Evolutionary conservation across 495 filamentous ascomycete genomes (phyloP), one percentile per base, ranked within the genome.

Genomic region (Talaromyces borbonicus): DNA sequence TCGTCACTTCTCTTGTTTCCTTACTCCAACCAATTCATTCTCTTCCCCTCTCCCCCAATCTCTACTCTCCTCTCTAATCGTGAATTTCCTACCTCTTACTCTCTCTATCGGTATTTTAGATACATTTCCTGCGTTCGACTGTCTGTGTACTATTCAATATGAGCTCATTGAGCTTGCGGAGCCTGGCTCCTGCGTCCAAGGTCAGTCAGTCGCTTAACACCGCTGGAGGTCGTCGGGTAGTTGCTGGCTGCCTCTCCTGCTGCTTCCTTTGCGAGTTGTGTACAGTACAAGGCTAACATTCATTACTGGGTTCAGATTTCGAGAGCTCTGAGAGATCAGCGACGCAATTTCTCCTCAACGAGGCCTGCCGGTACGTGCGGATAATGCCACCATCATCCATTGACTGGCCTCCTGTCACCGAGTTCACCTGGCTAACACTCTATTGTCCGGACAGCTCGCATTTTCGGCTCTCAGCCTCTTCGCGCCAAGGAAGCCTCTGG

Each of bases 401-500:
- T n/a, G n/a, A n/a, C n/a, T n/a, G n/a, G n/a, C n/a, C n/a, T n/a
- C n/a, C n/a, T n/a, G n/a, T n/a, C n/a, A n/a, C n/a, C n/a, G n/a
- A n/a, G n/a, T n/a, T n/a, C n/a, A n/a, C n/a, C n/a, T n/a, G n/a
- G 67, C 73, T 62, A 66, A 50, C 37, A 47, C 49, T 24, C 37
- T 33, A 39, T 50, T 52, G n/a, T n/a, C n/a, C 49, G 50, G 33
- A 49, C 47, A 84, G 78, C 84, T 50, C 73, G 83, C 58, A 87
- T 98, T 56, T 88, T 90, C 62, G 78, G 84, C 50, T 86, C 78
- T 67, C 75, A 81, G 51, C 86, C 85, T 39, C 71, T 97, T 54
- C 84, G 89, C 56, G 92, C 90, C 27, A 93, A 90, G 71, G 90
- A 94, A 69, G 87, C 88, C 43, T 83, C 82, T 44, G 79, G 84